Evolutionary conservation across 805 yeast genomes (phyloP).

Genomic region (Candida morakotiae): DNA sequence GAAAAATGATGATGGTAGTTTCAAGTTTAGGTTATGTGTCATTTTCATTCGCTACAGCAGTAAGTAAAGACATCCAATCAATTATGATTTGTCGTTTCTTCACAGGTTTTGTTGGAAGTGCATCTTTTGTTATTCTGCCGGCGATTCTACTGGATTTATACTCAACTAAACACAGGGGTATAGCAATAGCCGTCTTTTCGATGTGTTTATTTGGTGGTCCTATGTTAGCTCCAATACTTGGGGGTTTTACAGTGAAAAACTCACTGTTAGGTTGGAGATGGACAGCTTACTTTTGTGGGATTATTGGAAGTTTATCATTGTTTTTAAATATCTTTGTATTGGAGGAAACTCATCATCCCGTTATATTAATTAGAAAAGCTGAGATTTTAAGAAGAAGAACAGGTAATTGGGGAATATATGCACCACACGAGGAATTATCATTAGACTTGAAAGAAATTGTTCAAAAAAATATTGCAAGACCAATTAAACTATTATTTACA

Average conservation of each 20-base stretch:
- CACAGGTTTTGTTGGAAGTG: constrained; percentile 78
- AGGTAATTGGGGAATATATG: constrained; percentile 39
- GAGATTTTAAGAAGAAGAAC: constrained; percentile 35
- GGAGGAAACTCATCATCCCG: constrained; percentile 40
- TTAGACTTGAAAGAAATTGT: constrained; percentile 28
- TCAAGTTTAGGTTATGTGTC: constrained; percentile 37
- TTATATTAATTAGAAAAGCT: constrained; percentile 30
- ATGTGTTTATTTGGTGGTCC: constrained; percentile 79
- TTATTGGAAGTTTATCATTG: constrained; percentile 30
- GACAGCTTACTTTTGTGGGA: constrained; percentile 49
- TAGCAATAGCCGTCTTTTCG: constrained; percentile 68
- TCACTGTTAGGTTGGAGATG: constrained; percentile 52
- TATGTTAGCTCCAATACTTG: constrained; percentile 69
- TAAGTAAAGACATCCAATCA: constrained; percentile 77
- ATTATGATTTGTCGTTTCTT: constrained; percentile 74
- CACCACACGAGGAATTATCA: constrained; percentile 34
- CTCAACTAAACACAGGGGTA: constrained; percentile 63
- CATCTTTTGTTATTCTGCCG: constrained; percentile 79
- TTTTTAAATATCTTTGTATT: constrained; percentile 24
- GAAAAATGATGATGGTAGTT: constrained; percentile 39
- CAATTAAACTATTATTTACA: constrained; percentile 34
- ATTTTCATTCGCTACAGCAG: constrained; percentile 62
- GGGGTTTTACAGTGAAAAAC: constrained; percentile 37
- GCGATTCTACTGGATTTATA: constrained; percentile 84
- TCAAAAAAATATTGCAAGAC: constrained; percentile 34